These are phyloP conservation scores for Arthrocladium fulminans DNA, from an alignment of 2,329 filamentous ascomycete genomes.

Conservation along the genomic window DNA sequence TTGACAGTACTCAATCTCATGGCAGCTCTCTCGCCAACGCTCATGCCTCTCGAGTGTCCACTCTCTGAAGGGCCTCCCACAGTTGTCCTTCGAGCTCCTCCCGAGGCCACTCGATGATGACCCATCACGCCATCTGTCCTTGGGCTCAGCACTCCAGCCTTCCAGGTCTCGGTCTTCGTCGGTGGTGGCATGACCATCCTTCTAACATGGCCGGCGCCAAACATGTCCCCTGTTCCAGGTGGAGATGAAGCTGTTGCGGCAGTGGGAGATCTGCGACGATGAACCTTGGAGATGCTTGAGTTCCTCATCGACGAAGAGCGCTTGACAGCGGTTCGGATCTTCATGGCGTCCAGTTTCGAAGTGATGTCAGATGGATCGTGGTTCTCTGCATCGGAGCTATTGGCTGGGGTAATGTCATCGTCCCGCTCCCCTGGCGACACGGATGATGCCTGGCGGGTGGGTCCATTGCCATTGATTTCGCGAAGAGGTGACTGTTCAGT, in stretches of 20 bases:
- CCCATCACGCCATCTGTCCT: slow-evolving; percentile 27
- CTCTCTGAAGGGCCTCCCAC: slow-evolving; percentile 15
- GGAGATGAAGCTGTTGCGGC: slow-evolving; percentile 39
- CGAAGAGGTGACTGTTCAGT: slow-evolving; percentile 48
- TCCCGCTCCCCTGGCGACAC: slow-evolving; percentile 22
- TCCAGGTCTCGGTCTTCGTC: slow-evolving; percentile 48
- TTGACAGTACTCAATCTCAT: slow-evolving; percentile 12
- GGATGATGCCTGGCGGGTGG: slow-evolving; percentile 42
- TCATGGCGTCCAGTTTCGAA: slow-evolving; percentile 41
- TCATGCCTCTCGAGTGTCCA: slow-evolving; percentile 2
- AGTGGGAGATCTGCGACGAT: slow-evolving; percentile 47
- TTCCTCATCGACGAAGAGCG: slow-evolving; percentile 41
- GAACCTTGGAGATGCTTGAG: slow-evolving; percentile 30
- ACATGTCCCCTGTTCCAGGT: slow-evolving; percentile 50
- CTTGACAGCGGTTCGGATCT: slow-evolving; percentile 49
- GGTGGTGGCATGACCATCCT: slow-evolving; percentile 52
- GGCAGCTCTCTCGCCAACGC: slow-evolving; percentile 11
- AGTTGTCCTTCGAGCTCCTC: slow-evolving; percentile 33
- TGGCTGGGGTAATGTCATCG: slow-evolving; percentile 27
- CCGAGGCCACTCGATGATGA: slow-evolving; percentile 37
- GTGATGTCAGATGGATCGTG: slow-evolving; percentile 35
- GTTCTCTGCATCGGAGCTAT: slow-evolving; percentile 40
- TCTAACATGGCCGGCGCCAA: slow-evolving; percentile 57
- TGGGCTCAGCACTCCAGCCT: slow-evolving; percentile 53
- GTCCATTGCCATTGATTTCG: slow-evolving; percentile 42